These are phyloP conservation scores for Claviceps digitariae DNA, from an alignment of 2,329 filamentous ascomycete species.

Conservation along the genomic window DNA sequence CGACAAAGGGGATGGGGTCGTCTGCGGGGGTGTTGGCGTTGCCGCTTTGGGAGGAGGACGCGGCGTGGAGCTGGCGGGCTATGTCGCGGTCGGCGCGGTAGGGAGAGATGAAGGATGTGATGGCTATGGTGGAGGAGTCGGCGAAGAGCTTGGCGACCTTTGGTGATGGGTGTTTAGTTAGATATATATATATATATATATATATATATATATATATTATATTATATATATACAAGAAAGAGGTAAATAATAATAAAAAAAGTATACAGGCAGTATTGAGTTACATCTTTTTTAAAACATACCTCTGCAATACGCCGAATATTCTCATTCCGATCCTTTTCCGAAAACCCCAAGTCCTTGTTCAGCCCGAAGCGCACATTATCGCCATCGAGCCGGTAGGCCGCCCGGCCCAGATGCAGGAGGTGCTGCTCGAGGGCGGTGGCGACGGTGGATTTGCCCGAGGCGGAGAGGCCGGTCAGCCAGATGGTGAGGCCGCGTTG, in stretches of 20 bases:
- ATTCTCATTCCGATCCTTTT: conserved; percentile 91
- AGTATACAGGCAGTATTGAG: too few relatives aligned
- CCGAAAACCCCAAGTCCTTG: conserved; percentile 91
- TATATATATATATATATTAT: neutral
- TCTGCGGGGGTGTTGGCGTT: conserved; percentile 35
- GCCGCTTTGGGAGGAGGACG: conserved; percentile 25
- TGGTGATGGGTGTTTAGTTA: neutral
- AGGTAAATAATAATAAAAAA: neutral
- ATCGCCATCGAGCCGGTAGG: conserved; percentile 94
- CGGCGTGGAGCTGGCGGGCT: conserved; percentile 66
- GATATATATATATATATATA: neutral
- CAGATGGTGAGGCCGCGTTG: conserved; percentile 92
- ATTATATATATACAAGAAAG: too few relatives aligned
- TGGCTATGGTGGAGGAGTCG: conserved; percentile 71
- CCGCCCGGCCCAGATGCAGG: conserved; percentile 65
- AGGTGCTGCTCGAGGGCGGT: conserved; percentile 95
- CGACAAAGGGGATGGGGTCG: conserved; percentile 72
- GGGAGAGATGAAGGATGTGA: conserved; percentile 95
- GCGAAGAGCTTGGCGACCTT: conserved; percentile 92
- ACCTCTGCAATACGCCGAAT: conserved; percentile 88
- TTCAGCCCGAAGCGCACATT: conserved; percentile 97
- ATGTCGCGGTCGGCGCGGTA: conserved; percentile 77
- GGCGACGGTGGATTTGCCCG: conserved; percentile 93
- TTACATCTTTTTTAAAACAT: too few relatives aligned
- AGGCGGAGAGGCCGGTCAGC: conserved; percentile 93